phyloP scores from a whole-genome alignment of 176 grass and related monocot genomes.

The Triticum turgidum region DNA sequence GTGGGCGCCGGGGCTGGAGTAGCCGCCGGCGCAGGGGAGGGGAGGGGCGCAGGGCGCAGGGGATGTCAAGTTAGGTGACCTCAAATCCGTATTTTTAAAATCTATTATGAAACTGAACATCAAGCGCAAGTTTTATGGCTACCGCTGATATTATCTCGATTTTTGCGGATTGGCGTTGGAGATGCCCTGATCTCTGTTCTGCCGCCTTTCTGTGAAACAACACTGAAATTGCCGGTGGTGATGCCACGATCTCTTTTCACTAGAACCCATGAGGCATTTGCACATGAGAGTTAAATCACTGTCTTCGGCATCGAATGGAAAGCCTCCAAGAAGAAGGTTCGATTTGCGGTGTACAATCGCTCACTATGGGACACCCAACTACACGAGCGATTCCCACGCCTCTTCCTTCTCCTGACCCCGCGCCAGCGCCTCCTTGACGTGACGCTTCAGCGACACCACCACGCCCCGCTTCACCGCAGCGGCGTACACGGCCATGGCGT shows the following conservation, averaged over 20 bases:
- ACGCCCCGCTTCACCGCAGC: slow-evolving; percentile 76
- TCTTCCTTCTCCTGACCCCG: neutral
- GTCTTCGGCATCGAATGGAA: neutral
- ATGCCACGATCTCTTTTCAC: neutral
- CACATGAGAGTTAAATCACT: neutral
- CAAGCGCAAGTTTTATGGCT: too few species aligned
- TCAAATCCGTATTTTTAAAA: too few species aligned
- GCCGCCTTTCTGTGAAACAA: neutral
- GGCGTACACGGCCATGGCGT: slow-evolving; percentile 72
- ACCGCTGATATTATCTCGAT: too few species aligned
- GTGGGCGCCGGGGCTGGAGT: too few species aligned
- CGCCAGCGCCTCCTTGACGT: slow-evolving; percentile 14
- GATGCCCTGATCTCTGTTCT: neutral
- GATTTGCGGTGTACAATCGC: neutral
- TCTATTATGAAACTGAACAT: too few species aligned
- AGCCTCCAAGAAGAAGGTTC: neutral
- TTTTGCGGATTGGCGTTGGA: too few species aligned
- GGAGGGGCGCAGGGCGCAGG: too few species aligned
- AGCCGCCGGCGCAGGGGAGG: too few species aligned
- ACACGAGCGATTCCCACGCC: neutral
- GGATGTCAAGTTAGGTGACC: too few species aligned
- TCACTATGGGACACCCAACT: slow-evolving; percentile 32
- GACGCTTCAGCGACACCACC: slow-evolving; percentile 47
- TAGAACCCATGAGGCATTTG: neutral
- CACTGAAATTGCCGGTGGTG: neutral